Conservation (phyloP, 2,329 filamentous ascomycete genomes). For the Leptographium wingfieldii region DNA sequence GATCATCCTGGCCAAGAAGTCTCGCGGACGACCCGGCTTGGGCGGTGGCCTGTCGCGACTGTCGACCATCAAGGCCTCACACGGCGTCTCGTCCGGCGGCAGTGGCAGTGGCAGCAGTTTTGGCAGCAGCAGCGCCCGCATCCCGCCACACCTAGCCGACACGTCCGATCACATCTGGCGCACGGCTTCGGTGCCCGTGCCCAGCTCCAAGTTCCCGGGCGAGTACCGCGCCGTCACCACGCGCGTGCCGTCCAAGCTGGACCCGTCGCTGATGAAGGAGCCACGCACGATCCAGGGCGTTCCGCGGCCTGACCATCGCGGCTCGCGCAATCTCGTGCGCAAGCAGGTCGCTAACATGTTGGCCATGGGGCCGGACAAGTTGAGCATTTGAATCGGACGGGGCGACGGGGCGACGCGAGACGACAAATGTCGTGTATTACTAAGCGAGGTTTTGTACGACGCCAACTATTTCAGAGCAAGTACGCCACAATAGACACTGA, state of each 20-base stretch:
- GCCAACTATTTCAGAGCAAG: too few relatives aligned
- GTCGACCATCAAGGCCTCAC: constrained; percentile 44
- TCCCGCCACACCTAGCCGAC: constrained; percentile 54
- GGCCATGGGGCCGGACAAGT: constrained; percentile 2
- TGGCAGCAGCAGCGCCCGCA: constrained; percentile 19
- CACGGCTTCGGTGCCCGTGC: constrained; percentile 46
- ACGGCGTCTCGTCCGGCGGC: constrained; percentile 30
- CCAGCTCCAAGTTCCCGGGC: constrained; percentile 48
- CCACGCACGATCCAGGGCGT: constrained; percentile 80
- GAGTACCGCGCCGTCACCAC: constrained; percentile 50
- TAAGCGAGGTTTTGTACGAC: not conserved
- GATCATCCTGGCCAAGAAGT: constrained; percentile 67
- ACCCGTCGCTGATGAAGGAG: constrained; percentile 80
- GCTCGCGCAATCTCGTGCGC: constrained; percentile 35
- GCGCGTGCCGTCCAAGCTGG: constrained; percentile 68
- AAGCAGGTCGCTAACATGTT: constrained; percentile 39
- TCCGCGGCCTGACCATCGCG: constrained; percentile 48
- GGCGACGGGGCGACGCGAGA: not conserved
- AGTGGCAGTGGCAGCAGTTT: not conserved
- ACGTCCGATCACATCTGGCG: constrained; percentile 71
- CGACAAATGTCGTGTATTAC: not conserved
- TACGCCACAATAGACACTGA: too few relatives aligned
- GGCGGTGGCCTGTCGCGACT: constrained; percentile 40
- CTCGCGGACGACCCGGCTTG: constrained; percentile 51
- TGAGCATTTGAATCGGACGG: not conserved